A percentile compares a stretch with the other conserved stretches of the same genome.
phyloP scores from a whole-genome alignment of 371 early-diverging fungal species.

The Capniomyces stellatus region DNA sequence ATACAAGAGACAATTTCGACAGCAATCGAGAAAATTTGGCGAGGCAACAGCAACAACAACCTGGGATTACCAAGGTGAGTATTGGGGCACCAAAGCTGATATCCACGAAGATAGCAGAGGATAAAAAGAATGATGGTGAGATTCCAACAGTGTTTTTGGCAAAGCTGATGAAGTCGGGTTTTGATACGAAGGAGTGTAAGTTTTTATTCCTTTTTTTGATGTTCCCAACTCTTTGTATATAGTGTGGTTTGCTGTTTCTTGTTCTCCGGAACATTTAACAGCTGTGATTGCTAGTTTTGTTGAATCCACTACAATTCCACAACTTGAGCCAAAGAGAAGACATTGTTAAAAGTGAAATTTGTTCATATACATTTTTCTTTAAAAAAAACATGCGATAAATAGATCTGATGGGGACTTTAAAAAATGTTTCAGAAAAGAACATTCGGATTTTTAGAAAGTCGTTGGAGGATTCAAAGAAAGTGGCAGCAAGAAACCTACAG shows the following conservation, averaged over 20 bases:
- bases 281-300: too few relatives aligned
- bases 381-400: not conserved
- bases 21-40: too few relatives aligned
- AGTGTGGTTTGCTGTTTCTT: not conserved
- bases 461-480: constrained; percentile 50
- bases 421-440: constrained; percentile 10
- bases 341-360: too few relatives aligned
- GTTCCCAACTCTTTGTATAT: not conserved
- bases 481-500: constrained; percentile 65
- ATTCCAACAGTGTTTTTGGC: constrained; percentile 15
- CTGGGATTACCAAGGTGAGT: not conserved
- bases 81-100: constrained; percentile 4
- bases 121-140: constrained; percentile 3
- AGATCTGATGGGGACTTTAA: constrained; percentile 15
- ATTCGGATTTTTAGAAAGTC: constrained; percentile 25
- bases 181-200: constrained; percentile 15
- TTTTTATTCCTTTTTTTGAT: not conserved
- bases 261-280: too few relatives aligned
- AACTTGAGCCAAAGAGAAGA: too few relatives aligned
- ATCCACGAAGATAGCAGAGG: not conserved
- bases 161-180: constrained; percentile 15
- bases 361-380: too few relatives aligned
- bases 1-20: too few relatives aligned
- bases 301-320: too few relatives aligned
- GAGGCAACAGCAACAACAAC: not conserved